These are phyloP conservation scores for Boletus sensibilis DNA, from an alignment of 768 basidiomycete species.

Conservation along the genomic window DNA sequence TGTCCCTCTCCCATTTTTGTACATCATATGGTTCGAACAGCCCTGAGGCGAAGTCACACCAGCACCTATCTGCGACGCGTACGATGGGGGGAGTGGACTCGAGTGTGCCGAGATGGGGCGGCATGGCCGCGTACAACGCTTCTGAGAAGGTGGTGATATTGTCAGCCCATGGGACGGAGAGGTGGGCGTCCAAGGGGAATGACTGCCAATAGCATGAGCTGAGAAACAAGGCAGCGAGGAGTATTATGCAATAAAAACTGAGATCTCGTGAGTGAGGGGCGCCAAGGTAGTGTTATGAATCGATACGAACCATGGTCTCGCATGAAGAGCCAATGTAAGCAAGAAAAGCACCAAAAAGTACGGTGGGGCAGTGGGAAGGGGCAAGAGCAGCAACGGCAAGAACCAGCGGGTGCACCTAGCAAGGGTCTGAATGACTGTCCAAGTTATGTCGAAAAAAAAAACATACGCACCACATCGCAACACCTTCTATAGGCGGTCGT, in stretches of 20 bases:
- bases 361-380: constrained; percentile 76
- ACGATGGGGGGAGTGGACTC: constrained; percentile 53
- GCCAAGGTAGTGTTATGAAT: neutral
- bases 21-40: constrained; percentile 79
- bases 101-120: constrained; percentile 37
- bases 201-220: constrained; percentile 92
- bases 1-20: constrained; percentile 69
- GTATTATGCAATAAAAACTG: constrained; percentile 85
- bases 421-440: neutral
- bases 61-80: constrained; percentile 74
- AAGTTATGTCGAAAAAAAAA: neutral
- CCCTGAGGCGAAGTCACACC: constrained; percentile 73
- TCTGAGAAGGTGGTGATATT: constrained; percentile 73
- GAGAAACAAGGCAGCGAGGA: constrained; percentile 78
- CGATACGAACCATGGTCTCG: constrained; percentile 72
- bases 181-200: constrained; percentile 59
- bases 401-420: constrained; percentile 85
- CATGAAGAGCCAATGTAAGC: constrained; percentile 74
- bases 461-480: constrained; percentile 56
- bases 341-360: constrained; percentile 78
- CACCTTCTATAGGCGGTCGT: neutral
- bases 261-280: constrained; percentile 5
- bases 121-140: constrained; percentile 53
- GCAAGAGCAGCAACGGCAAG: constrained; percentile 71
- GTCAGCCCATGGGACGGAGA: constrained; percentile 64